These are phyloP conservation scores for Wickerhamiella shivajii DNA, from an alignment of 805 yeast genomes.

Conservation along the genomic window DNA sequence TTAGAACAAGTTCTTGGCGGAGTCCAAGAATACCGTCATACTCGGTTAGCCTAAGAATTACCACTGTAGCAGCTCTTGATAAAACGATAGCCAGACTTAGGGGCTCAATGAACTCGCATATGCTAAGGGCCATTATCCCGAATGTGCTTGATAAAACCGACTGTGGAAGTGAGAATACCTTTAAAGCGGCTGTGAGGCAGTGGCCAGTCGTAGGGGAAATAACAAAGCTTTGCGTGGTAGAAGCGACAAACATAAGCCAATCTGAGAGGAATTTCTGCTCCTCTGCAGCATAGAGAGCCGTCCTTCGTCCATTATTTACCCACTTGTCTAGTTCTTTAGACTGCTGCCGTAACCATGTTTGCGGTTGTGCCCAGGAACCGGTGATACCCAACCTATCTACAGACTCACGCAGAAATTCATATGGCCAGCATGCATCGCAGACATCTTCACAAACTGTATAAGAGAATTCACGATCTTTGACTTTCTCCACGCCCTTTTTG, in stretches of 20 bases:
- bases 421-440: background rate
- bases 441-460: background rate
- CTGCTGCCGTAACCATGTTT: conserved; percentile 5
- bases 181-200: conserved; percentile 1
- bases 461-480: background rate
- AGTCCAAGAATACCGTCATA: background rate
- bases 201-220: conserved; percentile 1
- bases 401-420: background rate
- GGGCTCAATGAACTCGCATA: conserved; percentile 4
- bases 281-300: background rate
- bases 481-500: background rate
- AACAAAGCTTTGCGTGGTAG: conserved; percentile 2
- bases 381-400: conserved; percentile 1
- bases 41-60: conserved; percentile 3
- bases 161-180: conserved; percentile 2
- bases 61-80: conserved; percentile 4
- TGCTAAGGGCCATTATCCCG: background rate
- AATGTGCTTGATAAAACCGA: conserved; percentile 1
- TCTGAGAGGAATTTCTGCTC: background rate
- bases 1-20: conserved; percentile 6
- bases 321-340: conserved; percentile 2
- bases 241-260: conserved; percentile 1
- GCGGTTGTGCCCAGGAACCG: conserved; percentile 2
- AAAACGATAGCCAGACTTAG: conserved; percentile 3
- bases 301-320: conserved; percentile 6